A percentile compares a stretch with the other conserved stretches of the same genome.
Conservation (phyloP, 768 basidiomycete genomes). For the Boletus subparvulus region DNA sequence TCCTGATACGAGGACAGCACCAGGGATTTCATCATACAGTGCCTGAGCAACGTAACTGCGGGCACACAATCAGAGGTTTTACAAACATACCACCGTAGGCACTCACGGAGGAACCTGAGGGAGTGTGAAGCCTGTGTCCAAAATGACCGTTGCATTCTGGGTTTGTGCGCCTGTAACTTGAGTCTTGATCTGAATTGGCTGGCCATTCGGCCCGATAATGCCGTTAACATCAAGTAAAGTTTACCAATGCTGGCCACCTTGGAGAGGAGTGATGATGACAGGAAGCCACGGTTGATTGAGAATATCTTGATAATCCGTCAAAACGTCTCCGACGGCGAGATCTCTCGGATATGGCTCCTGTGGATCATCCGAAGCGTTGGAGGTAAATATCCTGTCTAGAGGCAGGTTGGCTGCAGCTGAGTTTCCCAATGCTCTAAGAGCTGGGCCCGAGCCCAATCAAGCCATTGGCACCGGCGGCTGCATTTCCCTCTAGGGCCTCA, state of each 20-base stretch:
- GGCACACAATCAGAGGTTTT: constrained; percentile 13
- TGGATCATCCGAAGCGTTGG: constrained; percentile 54
- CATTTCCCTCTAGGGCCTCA: constrained; percentile 9
- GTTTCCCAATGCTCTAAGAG: constrained; percentile 39
- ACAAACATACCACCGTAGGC: neutral
- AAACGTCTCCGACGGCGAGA: constrained; percentile 59
- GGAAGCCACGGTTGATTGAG: constrained; percentile 49
- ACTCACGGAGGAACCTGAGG: constrained; percentile 57
- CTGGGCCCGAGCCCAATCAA: constrained; percentile 63
- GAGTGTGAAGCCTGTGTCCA: constrained; percentile 71
- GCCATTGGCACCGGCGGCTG: constrained; percentile 27
- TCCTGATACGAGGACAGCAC: constrained; percentile 53
- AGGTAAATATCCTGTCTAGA: constrained; percentile 63
- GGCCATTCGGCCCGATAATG: constrained; percentile 60
- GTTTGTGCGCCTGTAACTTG: constrained; percentile 44
- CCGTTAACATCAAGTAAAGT: constrained; percentile 60
- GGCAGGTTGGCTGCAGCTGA: constrained; percentile 48
- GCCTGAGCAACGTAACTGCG: constrained; percentile 52
- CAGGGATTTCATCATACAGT: constrained; percentile 56
- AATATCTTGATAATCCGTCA: constrained; percentile 50
- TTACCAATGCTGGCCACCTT: constrained; percentile 62
- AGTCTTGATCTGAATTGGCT: constrained; percentile 45
- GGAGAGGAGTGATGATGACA: constrained; percentile 41
- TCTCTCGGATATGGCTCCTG: constrained; percentile 53
- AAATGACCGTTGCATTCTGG: constrained; percentile 54